Evolutionary conservation across 306 rosid genomes (phyloP), one percentile per base, ranked within the genome.

Genomic region (Herpetospermum pedunculosum): DNA sequence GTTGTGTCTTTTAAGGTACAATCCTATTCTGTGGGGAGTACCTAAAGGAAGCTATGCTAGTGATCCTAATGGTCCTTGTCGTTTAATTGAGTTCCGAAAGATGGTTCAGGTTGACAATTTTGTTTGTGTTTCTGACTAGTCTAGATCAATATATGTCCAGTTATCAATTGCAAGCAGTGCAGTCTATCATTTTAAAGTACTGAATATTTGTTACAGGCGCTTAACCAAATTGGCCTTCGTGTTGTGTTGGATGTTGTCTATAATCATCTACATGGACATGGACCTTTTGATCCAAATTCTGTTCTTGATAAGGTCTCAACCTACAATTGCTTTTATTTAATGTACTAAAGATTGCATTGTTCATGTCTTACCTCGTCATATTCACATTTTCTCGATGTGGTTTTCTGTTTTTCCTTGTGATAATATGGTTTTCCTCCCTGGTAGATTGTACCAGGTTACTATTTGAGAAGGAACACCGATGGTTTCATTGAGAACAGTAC

Each of bases 371-470:
- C 69, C 81, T 21, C 54, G 37, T 80, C 63, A 75, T 35, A 65
- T 59, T 16, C 67, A 71, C 73, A 50, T 52, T 76, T 60, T 77
- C 77, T 75, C 80, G 46, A 43, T 12, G 48, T 57, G 34, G 6
- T 63, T 75, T 62, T 75, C 25, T 72, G 57, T 12, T 55, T 11
- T 82, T 69, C 70, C 77, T 72, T 80, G 53, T 70, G 65, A 65
- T 81, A 82, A 87, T 84, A 38, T 69, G n/a, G 68, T 43, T 40
- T 60, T 29, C 79, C 69, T n/a, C 75, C 70, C 35, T 79, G 60
- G 80, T 83, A 94, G 98, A 91, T 94, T 89, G 98, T 94, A 81
- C 98, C 98, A 67, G 98, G 98, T 68, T 94, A 94, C 80, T 94
- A 91, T 87, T 81, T 94, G 80, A 91, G 98, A 88, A 88, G 91